Percentiles rank a stretch among this genome's conserved stretches.
phyloP scores from a whole-genome alignment of 768 basidiomycete species.

The Tylopilus cervinicoccineus region DNA sequence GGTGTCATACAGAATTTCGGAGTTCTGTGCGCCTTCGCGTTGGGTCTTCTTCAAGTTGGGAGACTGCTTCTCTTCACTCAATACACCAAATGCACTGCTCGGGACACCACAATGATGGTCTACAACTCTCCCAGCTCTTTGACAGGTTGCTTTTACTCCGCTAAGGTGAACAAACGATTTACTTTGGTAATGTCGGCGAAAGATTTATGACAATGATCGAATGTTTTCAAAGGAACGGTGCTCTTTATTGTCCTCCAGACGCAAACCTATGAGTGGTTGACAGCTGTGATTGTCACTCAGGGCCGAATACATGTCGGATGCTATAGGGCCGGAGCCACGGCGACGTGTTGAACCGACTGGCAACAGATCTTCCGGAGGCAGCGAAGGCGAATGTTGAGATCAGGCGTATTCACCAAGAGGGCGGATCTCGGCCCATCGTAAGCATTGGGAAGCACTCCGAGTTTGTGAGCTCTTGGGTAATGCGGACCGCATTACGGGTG shows the following conservation, averaged over 20 bases:
- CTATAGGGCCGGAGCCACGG: slow-evolving; percentile 56
- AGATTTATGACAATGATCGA: slow-evolving; percentile 17
- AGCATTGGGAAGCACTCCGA: slow-evolving; percentile 23
- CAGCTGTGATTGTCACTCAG: too few species aligned
- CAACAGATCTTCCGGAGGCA: slow-evolving; percentile 40
- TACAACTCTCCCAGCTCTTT: slow-evolving; percentile 46
- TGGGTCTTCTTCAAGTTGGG: slow-evolving; percentile 37
- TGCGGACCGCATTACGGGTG: slow-evolving; percentile 32
- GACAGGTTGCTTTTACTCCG: slow-evolving; percentile 48
- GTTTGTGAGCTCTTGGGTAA: slow-evolving; percentile 38
- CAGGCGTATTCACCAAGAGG: slow-evolving; percentile 39
- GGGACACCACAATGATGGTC: slow-evolving; percentile 29
- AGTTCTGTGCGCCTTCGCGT: slow-evolving; percentile 42
- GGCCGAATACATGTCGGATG: slow-evolving; percentile 47
- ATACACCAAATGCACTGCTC: slow-evolving; percentile 25
- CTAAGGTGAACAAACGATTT: slow-evolving; percentile 58
- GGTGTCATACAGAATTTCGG: slow-evolving; percentile 34
- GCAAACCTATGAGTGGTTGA: slow-evolving; percentile 23
- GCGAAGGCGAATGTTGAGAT: slow-evolving; percentile 37
- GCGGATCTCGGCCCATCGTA: slow-evolving; percentile 22
- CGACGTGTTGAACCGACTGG: slow-evolving; percentile 45
- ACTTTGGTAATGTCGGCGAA: slow-evolving; percentile 48
- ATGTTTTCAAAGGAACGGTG: slow-evolving; percentile 25
- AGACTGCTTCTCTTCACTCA: slow-evolving; percentile 35
- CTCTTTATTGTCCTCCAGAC: slow-evolving; percentile 11